These are phyloP conservation scores for Boletus tomentosulus DNA, from an alignment of 768 basidiomycete species.

Conservation along the genomic window DNA sequence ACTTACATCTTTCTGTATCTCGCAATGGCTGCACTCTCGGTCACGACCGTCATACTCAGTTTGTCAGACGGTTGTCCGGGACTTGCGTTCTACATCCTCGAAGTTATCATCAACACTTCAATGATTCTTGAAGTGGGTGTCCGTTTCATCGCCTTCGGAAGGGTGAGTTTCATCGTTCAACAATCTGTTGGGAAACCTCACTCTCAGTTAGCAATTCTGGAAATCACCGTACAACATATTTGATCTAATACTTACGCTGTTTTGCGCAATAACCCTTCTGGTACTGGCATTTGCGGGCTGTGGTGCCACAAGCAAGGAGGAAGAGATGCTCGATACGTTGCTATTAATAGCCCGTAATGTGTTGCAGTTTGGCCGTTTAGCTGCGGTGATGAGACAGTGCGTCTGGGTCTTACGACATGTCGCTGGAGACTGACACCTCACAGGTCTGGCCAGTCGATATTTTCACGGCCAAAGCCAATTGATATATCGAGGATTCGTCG, in stretches of 20 bases:
- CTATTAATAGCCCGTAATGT: constrained; percentile 90
- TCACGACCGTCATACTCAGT: constrained; percentile 82
- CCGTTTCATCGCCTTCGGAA: constrained; percentile 89
- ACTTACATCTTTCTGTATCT: constrained; percentile 88
- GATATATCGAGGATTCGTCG: constrained; percentile 70
- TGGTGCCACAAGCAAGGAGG: constrained; percentile 78
- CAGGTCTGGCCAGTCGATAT: constrained; percentile 87
- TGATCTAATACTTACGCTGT: constrained; percentile 81
- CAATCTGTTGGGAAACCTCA: constrained; percentile 1
- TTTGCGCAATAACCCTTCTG: constrained; percentile 86
- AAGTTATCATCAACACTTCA: constrained; percentile 80
- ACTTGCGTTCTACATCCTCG: constrained; percentile 82
- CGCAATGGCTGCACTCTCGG: constrained; percentile 80
- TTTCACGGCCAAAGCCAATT: constrained; percentile 81
- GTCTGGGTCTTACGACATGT: constrained; percentile 28
- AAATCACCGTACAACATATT: constrained; percentile 88
- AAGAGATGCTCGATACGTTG: constrained; percentile 91
- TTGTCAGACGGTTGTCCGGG: constrained; percentile 83
- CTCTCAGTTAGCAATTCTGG: constrained; percentile 80
- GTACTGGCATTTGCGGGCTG: constrained; percentile 88
- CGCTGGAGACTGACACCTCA: constrained; percentile 6
- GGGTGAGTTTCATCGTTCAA: constrained; percentile 51
- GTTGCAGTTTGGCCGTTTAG: constrained; percentile 88
- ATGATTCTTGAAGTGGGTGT: constrained; percentile 95
- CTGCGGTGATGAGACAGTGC: constrained; percentile 90